phyloP scores from a whole-genome alignment of 495 filamentous ascomycete genomes.

The Trichocladium uniseriatum region DNA sequence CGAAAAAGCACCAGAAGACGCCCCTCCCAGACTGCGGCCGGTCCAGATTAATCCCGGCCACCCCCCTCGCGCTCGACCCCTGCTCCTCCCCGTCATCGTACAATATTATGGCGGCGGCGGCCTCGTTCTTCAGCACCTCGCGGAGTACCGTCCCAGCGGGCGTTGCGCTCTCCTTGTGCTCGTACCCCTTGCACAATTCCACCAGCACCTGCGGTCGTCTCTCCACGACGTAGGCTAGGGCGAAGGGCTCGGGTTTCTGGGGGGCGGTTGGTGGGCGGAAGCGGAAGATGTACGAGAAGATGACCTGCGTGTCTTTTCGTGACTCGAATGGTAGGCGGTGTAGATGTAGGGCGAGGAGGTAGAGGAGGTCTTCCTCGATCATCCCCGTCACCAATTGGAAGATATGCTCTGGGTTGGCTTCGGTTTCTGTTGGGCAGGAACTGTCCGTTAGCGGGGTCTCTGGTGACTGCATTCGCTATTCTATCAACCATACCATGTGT shows the following conservation, averaged over 20 bases:
- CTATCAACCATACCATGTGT: slow-evolving; percentile 55
- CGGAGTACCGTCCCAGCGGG: slow-evolving; percentile 84
- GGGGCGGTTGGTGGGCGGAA: slow-evolving; percentile 56
- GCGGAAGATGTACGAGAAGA: slow-evolving; percentile 80
- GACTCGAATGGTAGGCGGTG: slow-evolving; percentile 86
- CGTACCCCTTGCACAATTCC: slow-evolving; percentile 82
- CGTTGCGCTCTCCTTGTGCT: slow-evolving; percentile 82
- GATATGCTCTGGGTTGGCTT: slow-evolving; percentile 78
- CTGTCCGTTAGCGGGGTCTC: not conserved
- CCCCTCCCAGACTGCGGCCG: slow-evolving; percentile 61
- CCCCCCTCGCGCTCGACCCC: slow-evolving; percentile 42
- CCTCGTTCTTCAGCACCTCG: slow-evolving; percentile 86
- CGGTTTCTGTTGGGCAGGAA: slow-evolving; percentile 52
- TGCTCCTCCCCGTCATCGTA: slow-evolving; percentile 72
- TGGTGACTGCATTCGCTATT: too few species aligned
- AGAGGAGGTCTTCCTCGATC: slow-evolving; percentile 80
- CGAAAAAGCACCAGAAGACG: slow-evolving; percentile 96
- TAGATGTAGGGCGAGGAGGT: slow-evolving; percentile 67
- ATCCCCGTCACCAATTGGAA: slow-evolving; percentile 68
- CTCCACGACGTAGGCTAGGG: slow-evolving; percentile 76
- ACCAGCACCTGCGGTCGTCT: slow-evolving; percentile 78
- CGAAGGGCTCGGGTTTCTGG: slow-evolving; percentile 59
- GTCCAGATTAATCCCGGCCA: slow-evolving; percentile 58
- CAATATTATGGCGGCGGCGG: slow-evolving; percentile 77
- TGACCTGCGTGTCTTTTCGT: slow-evolving; percentile 79